These are phyloP conservation scores for Umbelopsis sp. DNA, from an alignment of 192 early-diverging fungal genomes.

Conservation along the genomic window DNA sequence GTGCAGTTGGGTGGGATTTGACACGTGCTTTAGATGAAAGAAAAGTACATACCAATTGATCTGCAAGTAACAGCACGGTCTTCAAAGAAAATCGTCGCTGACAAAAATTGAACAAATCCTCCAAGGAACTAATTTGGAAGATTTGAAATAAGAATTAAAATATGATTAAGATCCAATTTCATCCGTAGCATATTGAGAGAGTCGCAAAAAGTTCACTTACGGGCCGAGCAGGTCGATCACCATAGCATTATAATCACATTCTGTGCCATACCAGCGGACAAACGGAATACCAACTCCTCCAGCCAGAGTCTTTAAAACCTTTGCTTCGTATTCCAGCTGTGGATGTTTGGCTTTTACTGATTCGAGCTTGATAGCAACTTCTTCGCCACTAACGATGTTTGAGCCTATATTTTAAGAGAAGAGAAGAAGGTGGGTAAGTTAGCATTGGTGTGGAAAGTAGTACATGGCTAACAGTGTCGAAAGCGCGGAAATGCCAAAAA, in stretches of 20 bases:
- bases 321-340: slow-evolving; percentile 95
- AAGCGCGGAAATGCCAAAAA: background rate
- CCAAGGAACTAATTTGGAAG: slow-evolving; percentile 52
- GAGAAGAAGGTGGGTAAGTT: background rate
- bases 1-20: background rate
- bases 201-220: no score
- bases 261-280: slow-evolving; percentile 80
- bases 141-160: background rate
- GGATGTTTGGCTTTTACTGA: slow-evolving; percentile 93
- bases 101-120: slow-evolving; percentile 91
- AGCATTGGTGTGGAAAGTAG: background rate
- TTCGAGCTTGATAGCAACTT: slow-evolving; percentile 97
- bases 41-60: slow-evolving; percentile 68
- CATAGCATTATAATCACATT: slow-evolving; percentile 84
- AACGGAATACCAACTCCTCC: slow-evolving; percentile 90
- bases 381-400: slow-evolving; percentile 88
- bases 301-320: slow-evolving; percentile 91
- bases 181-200: no score
- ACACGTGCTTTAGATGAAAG: background rate
- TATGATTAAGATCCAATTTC: background rate
- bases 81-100: slow-evolving; percentile 86
- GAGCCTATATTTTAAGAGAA: slow-evolving; percentile 50
- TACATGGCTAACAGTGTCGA: background rate
- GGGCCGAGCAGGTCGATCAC: slow-evolving; percentile 86
- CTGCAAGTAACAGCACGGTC: slow-evolving; percentile 83